These are phyloP conservation scores for Boletellus deceptivus DNA, from an alignment of 1,284 basidiomycete species.

Conservation along the genomic window DNA sequence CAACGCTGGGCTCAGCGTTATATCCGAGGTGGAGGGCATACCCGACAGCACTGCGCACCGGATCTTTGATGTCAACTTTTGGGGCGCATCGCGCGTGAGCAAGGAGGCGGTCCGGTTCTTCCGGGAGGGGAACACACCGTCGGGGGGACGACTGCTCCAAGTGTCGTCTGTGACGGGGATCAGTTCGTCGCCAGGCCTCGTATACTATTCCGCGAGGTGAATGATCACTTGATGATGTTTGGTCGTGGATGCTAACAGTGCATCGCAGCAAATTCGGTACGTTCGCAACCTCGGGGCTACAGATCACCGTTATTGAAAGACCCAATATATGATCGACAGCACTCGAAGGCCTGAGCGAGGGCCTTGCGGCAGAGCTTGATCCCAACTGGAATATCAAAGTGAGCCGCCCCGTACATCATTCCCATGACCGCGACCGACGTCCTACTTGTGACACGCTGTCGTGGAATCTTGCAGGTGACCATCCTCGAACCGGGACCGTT, in stretches of 20 bases:
- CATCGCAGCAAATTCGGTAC: constrained; percentile 20
- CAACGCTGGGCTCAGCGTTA: constrained; percentile 32
- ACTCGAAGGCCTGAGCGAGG: constrained; percentile 21
- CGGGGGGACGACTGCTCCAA: constrained; percentile 25
- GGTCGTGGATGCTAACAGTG: neutral
- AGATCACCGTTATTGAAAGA: neutral
- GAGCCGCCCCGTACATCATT: neutral
- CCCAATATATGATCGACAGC: constrained; percentile 11
- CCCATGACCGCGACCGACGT: neutral
- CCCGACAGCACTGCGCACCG: constrained; percentile 22
- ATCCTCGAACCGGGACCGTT: constrained; percentile 24
- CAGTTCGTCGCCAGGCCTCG: neutral
- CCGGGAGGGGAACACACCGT: constrained; percentile 26
- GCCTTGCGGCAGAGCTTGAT: constrained; percentile 15
- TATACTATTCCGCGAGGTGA: constrained; percentile 24
- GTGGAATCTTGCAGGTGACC: constrained; percentile 14
- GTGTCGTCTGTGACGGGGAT: constrained; percentile 21
- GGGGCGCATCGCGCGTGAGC: constrained; percentile 24
- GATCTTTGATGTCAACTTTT: constrained; percentile 26
- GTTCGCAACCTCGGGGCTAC: neutral
- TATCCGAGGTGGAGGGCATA: constrained; percentile 16
- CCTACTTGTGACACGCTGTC: neutral
- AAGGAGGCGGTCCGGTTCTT: constrained; percentile 25
- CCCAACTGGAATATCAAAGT: constrained; percentile 28
- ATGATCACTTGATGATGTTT: neutral